A percentile compares a stretch with the other conserved stretches of the same genome.
Conservation (phyloP, 352 stramenopile genomes). For the Phytophthora vignae region DNA sequence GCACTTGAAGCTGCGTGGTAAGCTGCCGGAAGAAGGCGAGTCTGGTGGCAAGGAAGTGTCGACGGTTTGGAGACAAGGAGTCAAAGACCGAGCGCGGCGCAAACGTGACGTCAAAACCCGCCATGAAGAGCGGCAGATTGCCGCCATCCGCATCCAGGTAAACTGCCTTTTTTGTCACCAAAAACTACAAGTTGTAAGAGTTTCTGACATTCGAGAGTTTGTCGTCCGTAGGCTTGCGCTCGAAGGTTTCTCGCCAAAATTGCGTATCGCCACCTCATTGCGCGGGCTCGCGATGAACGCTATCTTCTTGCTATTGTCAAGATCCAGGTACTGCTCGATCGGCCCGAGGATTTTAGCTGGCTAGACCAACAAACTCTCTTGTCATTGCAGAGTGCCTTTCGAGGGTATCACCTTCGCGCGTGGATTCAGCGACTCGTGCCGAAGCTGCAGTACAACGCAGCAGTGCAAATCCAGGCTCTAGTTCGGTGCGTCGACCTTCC, state of each 20-base stretch:
- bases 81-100: constrained; percentile 48
- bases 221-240: constrained; percentile 38
- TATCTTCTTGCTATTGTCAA: constrained; percentile 48
- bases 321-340: constrained; percentile 54
- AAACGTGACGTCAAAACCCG: constrained; percentile 53
- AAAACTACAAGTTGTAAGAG: neutral
- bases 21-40: constrained; percentile 12
- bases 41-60: constrained; percentile 6
- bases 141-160: constrained; percentile 61
- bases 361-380: too few relatives aligned
- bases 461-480: constrained; percentile 63
- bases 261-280: constrained; percentile 46
- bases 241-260: constrained; percentile 63
- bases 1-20: constrained; percentile 31
- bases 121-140: constrained; percentile 49
- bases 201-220: neutral
- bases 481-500: constrained; percentile 47
- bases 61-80: constrained; percentile 55
- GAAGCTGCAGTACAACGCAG: constrained; percentile 46
- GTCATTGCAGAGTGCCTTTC: constrained; percentile 43
- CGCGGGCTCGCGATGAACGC: constrained; percentile 54
- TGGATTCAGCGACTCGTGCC: constrained; percentile 56
- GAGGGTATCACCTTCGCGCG: constrained; percentile 52
- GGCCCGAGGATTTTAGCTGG: too few relatives aligned
- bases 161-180: neutral